Base-by-base conservation (phyloP, 805 yeast genomes). In the Pichia manshurica region DNA sequence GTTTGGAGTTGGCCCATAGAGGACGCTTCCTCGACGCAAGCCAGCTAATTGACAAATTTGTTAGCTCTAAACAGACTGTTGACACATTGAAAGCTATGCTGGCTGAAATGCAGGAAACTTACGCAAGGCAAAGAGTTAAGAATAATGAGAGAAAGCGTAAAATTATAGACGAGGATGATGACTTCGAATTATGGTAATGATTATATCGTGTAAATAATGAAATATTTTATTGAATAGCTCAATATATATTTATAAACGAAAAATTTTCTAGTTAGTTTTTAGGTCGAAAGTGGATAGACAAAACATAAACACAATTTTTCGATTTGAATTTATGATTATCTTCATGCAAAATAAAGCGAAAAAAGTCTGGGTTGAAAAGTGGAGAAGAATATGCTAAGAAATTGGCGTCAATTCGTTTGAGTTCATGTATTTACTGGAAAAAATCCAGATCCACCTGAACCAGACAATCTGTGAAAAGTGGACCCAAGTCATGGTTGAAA, bases 381-480 rank as follows among this genome's bases (percentile, higher is more conserved):
- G 29, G 7, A 25, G 10, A 8, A 25, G 7, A 25, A 28, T 20
- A 19, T 8, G 5, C 34, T 19, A 43, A 23, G n/a, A 46, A 34
- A 49, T 39, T 47, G 36, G 48, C 35, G 71, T 67, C 53, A 87
- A 69, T 57, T 86, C 89, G 64, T 91, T 90, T 44, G 77, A 76
- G 38, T 82, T 80, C 71, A 87, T 77, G 65, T 88, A 91, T 52
- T 90, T 72, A 50, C 96, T 84, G 15, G 82, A 65, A 5, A 77
- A 49, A 60, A 93, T 70, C 96, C 97, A 93, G 1, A 88, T 82
- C 69, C 85, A 86, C 55, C 99, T 74, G 64, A 84, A 93, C 97
- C 97, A 91, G 8, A 84, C 90, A 86, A 93, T 86, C 64, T 93
- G 99, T 2, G 95, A 80, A 52, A 73, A 72, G 66, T 93, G 98